Base-by-base conservation (phyloP, 805 yeast genomes). In the Spathaspora girioi region DNA sequence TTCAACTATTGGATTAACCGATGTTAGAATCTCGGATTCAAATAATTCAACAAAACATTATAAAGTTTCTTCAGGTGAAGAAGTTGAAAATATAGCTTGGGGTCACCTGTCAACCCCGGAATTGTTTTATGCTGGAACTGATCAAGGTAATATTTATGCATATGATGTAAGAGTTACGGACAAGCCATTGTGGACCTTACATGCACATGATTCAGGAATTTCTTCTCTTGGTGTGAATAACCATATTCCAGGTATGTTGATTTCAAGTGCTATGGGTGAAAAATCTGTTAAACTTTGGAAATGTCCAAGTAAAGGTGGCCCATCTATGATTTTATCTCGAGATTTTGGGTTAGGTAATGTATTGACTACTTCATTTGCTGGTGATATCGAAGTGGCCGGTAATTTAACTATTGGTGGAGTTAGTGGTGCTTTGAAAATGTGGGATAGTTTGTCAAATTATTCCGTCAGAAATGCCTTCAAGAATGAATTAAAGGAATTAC, bases 291-390 rank as follows among this genome's bases (percentile, higher is more conserved):
- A 94, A 69, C 72, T 94, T 48, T 94, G 99, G 99, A 88, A 89
- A 63, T 77, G 88, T 53, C 78, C 82, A 14, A 49, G 52, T 29
- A 46, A 50, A 23, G 29, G 43, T 4, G 80, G 79, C 8, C 98
- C 99, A 41, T 84, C 93, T 19, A 87, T 94, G 96, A 86, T 91
- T 6, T 74, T 91, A 54, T 83, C 93, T 40, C 83, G 97, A 65
- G 97, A 94, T 70, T 85, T 94, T 60, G 97, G 92, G 58, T 88
- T 91, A 49, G 99, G 99, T 54, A 91, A 90, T 65, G 97, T 93
- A 18, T 80, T 94, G 60, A 78, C 90, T 3, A 76, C 89, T 10
- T 71, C 87, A 9, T 94, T 91, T 76, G 94, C 96, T 2, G 86
- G 90, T 46, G 98, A 94, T 67, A 70, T 81, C 50, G 97, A 89